phyloP scores from a whole-genome alignment of 208 protist genomes.

The Leishmania tropica region DNA sequence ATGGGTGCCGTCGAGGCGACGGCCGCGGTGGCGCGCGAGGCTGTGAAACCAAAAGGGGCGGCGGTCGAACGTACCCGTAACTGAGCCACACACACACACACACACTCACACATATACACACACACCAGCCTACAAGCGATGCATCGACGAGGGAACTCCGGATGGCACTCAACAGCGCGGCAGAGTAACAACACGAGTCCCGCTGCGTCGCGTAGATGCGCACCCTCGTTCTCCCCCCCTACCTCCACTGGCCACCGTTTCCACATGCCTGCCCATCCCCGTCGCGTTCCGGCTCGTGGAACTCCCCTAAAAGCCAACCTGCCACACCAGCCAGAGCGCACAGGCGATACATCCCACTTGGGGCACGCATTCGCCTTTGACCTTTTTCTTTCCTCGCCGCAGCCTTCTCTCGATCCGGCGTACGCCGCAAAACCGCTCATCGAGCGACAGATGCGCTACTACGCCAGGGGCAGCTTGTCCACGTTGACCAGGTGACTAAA shows the following conservation, averaged over 20 bases:
- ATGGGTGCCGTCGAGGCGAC: not conserved
- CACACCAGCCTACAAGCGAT: not conserved
- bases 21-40: not conserved
- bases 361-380: not conserved
- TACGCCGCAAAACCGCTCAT: not conserved
- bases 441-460: not conserved
- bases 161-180: not conserved
- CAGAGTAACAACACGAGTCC: not conserved
- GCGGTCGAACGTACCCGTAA: not conserved
- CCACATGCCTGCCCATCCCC: not conserved
- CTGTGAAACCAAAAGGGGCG: not conserved
- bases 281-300: not conserved
- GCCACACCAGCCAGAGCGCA: not conserved
- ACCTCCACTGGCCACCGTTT: not conserved
- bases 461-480: conserved; percentile 18
- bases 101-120: not conserved
- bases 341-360: not conserved
- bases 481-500: conserved; percentile 42
- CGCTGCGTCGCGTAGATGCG: not conserved
- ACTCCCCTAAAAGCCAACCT: not conserved
- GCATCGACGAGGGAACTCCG: not conserved
- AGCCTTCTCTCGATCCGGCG: not conserved
- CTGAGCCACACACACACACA: not conserved
- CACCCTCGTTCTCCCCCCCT: not conserved
- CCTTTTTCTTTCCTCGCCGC: not conserved